Percentiles rank a stretch among this genome's conserved stretches.
These are phyloP conservation scores for Clonostachys chloroleuca DNA, from an alignment of 2,329 filamentous ascomycete genomes.

Conservation along the genomic window DNA sequence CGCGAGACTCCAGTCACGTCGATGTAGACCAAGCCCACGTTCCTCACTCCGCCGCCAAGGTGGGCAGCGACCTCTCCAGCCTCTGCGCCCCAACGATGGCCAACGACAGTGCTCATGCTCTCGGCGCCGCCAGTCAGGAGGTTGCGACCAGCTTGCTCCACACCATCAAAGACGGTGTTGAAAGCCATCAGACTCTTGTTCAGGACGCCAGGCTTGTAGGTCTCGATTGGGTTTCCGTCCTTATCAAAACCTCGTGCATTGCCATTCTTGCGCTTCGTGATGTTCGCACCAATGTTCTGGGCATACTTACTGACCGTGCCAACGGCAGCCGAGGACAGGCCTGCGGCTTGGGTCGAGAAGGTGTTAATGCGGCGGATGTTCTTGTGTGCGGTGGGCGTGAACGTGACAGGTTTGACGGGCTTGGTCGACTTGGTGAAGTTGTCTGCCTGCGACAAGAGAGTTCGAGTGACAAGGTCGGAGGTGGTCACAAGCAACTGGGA, in stretches of 20 bases:
- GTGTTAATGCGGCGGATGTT: conserved; percentile 85
- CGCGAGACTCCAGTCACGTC: conserved; percentile 91
- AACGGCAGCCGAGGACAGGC: conserved; percentile 79
- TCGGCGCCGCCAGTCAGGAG: conserved; percentile 69
- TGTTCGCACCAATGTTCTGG: conserved; percentile 80
- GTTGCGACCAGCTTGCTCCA: conserved; percentile 80
- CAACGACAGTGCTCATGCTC: conserved; percentile 81
- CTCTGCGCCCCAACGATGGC: conserved; percentile 85
- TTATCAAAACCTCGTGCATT: conserved; percentile 59
- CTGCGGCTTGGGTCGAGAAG: conserved; percentile 76
- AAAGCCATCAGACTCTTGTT: conserved; percentile 98
- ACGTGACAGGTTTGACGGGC: conserved; percentile 81
- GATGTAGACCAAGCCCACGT: conserved; percentile 95
- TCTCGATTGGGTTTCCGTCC: conserved; percentile 59
- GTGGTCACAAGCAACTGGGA: conserved; percentile 90
- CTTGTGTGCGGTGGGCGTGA: conserved; percentile 78
- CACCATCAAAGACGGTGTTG: conserved; percentile 87
- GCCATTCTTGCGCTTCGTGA: conserved; percentile 50
- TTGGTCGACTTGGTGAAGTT: conserved; percentile 76
- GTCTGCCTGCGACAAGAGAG: conserved; percentile 73
- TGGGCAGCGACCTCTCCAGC: conserved; percentile 73
- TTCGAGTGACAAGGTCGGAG: conserved; percentile 73
- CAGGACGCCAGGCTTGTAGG: conserved; percentile 84
- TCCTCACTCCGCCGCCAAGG: conserved; percentile 85
- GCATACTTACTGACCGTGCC: conserved; percentile 79